Evolutionary conservation across 2,329 filamentous ascomycete genomes (phyloP), one percentile per base, ranked within the genome.

Genomic region (Alternaria gansuensis): DNA sequence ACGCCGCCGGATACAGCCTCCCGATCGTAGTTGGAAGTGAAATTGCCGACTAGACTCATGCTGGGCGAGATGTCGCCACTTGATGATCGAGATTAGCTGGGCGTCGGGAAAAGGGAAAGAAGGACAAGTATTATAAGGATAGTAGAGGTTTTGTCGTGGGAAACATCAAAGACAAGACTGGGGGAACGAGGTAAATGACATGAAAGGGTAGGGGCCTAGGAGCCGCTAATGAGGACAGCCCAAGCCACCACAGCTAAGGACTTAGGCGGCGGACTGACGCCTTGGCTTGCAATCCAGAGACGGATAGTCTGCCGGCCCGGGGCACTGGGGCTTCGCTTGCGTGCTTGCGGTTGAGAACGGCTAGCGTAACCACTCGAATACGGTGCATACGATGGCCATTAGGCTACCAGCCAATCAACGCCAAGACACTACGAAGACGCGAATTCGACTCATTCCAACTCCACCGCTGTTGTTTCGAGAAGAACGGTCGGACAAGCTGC

Each of bases 21-120:
- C 26, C 71, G 73, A 70, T 82, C 80, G 63, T 71, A 75, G 63
- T 80, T 81, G 66, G 79, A 76, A 45, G 72, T 69, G 59, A 81
- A 79, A 66, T 79, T 80, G 66, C 79, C 79, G 51, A 78, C 76
- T 61, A 80, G 68, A 59, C 77, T 78, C 80, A 82, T 81, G 59
- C 9, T 69, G 60, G 64, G 60, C 63, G 60, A 62, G 28, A 51
- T 26, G 34, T 57, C 54, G 61, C 62, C 64, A 41, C 55, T 54
- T 24, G 43, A 46, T 52, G 54, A 54, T 36, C 11, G 43, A n/a
- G 17, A 45, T 46, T 57, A 50, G 50, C 52, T 33, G 51, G 43
- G 36, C 21, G 34, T 49, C 10, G 28, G 29, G 31, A 37, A 39
- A 54, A 51, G 10, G 28, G 40, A 56, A 60, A 53, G 21, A 46